Evolutionary conservation across 2,329 filamentous ascomycete genomes (phyloP).

Genomic region (Diaporthe citriasiana): DNA sequence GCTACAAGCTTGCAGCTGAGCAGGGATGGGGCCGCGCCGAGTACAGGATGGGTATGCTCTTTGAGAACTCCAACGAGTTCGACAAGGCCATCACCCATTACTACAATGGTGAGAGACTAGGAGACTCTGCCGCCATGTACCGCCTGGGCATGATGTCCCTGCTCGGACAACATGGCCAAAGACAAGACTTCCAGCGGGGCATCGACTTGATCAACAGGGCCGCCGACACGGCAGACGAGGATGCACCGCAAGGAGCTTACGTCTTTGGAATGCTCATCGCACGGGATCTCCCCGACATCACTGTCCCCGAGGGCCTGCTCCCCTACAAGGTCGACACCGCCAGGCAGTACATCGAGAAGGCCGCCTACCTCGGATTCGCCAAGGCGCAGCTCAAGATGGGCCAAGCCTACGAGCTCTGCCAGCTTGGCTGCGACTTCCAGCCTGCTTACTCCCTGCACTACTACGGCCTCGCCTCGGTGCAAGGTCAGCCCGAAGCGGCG

Average conservation of each 20-base stretch:
- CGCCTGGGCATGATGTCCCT: slow-evolving; percentile 98
- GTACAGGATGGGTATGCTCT: slow-evolving; percentile 98
- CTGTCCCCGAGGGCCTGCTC: slow-evolving; percentile 78
- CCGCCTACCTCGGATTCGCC: slow-evolving; percentile 93
- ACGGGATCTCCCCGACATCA: slow-evolving; percentile 91
- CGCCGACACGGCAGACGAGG: slow-evolving; percentile 91
- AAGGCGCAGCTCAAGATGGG: slow-evolving; percentile 99
- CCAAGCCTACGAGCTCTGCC: slow-evolving; percentile 93
- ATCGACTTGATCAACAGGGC: slow-evolving; percentile 87
- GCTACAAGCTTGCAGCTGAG: slow-evolving; percentile 88
- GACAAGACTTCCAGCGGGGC: slow-evolving; percentile 82
- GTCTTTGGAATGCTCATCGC: slow-evolving; percentile 95
- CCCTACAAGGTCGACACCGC: slow-evolving; percentile 80
- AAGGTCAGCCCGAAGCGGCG: slow-evolving; percentile 93
- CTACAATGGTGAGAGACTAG: slow-evolving; percentile 80
- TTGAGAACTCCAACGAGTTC: slow-evolving; percentile 93
- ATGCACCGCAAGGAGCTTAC: slow-evolving; percentile 96
- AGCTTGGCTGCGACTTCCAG: slow-evolving; percentile 94
- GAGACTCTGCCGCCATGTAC: slow-evolving; percentile 89
- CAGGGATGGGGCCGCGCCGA: slow-evolving; percentile 90
- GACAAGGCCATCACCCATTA: slow-evolving; percentile 94
- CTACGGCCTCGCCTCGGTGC: slow-evolving; percentile 90
- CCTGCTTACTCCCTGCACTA: slow-evolving; percentile 94
- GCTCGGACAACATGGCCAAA: slow-evolving; percentile 91
- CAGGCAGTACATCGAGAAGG: slow-evolving; percentile 93